Evolutionary conservation across 352 stramenopile species (phyloP).

Genomic region (Phytophthora lateralis): DNA sequence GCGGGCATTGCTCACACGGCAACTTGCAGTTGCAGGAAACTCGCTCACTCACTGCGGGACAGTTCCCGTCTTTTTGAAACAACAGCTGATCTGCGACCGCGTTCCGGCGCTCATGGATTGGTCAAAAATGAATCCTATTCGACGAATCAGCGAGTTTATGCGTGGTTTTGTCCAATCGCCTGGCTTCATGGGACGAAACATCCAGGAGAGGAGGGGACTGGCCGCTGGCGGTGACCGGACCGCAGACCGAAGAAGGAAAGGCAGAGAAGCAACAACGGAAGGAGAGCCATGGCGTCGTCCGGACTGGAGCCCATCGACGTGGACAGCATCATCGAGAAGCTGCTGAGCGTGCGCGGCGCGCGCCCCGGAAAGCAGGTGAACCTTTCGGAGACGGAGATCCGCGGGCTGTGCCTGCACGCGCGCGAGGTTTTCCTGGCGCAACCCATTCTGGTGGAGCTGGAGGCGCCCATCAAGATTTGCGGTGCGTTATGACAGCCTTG

Average conservation of each 20-base stretch:
- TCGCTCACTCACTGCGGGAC: constrained; percentile 2
- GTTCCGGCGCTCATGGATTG: constrained; percentile 12
- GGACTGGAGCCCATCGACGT: constrained; percentile 84
- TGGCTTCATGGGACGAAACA: constrained; percentile 11
- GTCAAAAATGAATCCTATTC: constrained; percentile 16
- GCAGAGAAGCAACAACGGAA: constrained; percentile 29
- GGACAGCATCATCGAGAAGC: constrained; percentile 90
- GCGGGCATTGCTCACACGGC: neutral
- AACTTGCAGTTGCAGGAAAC: constrained; percentile 1
- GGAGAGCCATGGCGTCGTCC: constrained; percentile 44
- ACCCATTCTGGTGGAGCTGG: constrained; percentile 98
- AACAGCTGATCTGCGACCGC: constrained; percentile 17
- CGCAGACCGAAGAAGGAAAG: constrained; percentile 37
- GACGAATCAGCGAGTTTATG: constrained; percentile 3
- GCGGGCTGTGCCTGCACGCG: constrained; percentile 96
- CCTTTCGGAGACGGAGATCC: constrained; percentile 96
- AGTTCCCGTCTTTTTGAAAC: neutral
- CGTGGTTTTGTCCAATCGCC: constrained; percentile 20
- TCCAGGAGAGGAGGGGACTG: constrained; percentile 26
- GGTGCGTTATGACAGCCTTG: constrained; percentile 50
- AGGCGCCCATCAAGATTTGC: constrained; percentile 98
- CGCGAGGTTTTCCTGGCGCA: constrained; percentile 98
- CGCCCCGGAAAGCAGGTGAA: constrained; percentile 93
- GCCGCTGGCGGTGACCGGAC: constrained; percentile 10
- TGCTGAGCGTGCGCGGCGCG: constrained; percentile 89